These are phyloP conservation scores for Geosmithia flava DNA, from an alignment of 2,329 filamentous ascomycete genomes.

Conservation along the genomic window DNA sequence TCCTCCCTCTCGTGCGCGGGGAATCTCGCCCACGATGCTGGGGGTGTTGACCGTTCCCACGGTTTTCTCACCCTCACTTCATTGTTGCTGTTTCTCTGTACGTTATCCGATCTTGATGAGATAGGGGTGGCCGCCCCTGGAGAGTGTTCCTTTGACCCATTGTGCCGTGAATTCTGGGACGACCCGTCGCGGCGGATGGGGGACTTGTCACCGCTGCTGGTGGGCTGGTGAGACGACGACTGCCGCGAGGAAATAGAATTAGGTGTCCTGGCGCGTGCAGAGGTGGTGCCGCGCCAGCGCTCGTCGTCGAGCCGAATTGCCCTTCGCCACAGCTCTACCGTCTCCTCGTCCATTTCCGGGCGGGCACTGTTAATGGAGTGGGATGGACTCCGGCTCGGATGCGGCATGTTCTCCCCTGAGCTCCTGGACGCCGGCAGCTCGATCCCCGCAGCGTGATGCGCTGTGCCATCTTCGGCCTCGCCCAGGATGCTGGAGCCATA, in stretches of 20 bases:
- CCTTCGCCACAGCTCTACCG: slow-evolving; percentile 14
- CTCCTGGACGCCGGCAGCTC: too few relatives aligned
- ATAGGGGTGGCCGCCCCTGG: too few relatives aligned
- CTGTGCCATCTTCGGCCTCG: not conserved
- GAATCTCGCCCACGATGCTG: slow-evolving; percentile 2
- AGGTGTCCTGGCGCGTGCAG: not conserved
- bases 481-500: not conserved
- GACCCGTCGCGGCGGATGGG: too few relatives aligned
- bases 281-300: slow-evolving; percentile 3
- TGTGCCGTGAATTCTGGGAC: too few relatives aligned
- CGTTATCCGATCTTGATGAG: too few relatives aligned
- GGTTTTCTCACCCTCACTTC: not conserved
- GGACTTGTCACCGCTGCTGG: too few relatives aligned
- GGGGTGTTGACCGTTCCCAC: slow-evolving; percentile 6
- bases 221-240: not conserved
- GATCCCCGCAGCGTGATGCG: too few relatives aligned
- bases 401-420: too few relatives aligned
- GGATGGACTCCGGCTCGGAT: not conserved
- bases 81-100: too few relatives aligned
- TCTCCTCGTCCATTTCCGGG: slow-evolving; percentile 8
- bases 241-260: not conserved
- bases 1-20: slow-evolving; percentile 1
- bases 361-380: not conserved
- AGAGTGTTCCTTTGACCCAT: too few relatives aligned
- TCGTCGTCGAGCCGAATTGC: slow-evolving; percentile 12